Conservation (phyloP, 1,284 basidiomycete genomes). For the Cryptococcus hybrid region DNA sequence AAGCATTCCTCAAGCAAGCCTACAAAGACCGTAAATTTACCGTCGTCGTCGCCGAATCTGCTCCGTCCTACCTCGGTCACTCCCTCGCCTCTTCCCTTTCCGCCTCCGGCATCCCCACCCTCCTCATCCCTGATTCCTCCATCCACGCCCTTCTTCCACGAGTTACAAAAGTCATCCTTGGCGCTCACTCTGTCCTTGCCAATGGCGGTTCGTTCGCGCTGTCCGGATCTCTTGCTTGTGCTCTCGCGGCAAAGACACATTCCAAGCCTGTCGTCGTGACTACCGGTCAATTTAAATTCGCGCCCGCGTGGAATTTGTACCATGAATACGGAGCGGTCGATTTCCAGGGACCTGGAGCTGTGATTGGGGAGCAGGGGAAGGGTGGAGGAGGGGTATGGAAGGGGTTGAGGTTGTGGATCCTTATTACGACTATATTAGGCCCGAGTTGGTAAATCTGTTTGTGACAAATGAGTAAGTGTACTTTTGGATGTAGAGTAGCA, state of each 20-base stretch:
- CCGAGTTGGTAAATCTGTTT: slow-evolving; percentile 88
- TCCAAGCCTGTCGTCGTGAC: slow-evolving; percentile 92
- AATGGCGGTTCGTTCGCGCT: slow-evolving; percentile 93
- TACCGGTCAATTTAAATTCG: slow-evolving; percentile 94
- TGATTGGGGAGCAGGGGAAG: slow-evolving; percentile 66
- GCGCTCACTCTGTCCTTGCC: slow-evolving; percentile 89
- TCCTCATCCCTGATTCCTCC: slow-evolving; percentile 92
- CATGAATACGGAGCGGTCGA: slow-evolving; percentile 84
- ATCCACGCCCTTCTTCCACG: slow-evolving; percentile 96
- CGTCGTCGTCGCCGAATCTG: slow-evolving; percentile 92
- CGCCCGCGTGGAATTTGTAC: slow-evolving; percentile 88
- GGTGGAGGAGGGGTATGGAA: slow-evolving; percentile 62
- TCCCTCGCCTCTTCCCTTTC: slow-evolving; percentile 79
- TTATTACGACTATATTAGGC: slow-evolving; percentile 90
- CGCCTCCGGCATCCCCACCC: slow-evolving; percentile 77
- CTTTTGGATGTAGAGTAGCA: background rate
- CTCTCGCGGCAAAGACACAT: slow-evolving; percentile 86
- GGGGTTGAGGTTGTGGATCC: slow-evolving; percentile 88
- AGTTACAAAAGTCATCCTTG: slow-evolving; percentile 93
- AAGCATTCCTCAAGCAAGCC: slow-evolving; percentile 86
- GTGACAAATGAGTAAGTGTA: slow-evolving; percentile 90
- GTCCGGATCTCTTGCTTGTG: slow-evolving; percentile 77
- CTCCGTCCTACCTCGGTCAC: slow-evolving; percentile 83
- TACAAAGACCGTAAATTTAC: slow-evolving; percentile 91
- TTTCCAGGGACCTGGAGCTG: slow-evolving; percentile 79